phyloP scores from a whole-genome alignment of 257 asterid genomes.

The Plectranthus barbatus region DNA sequence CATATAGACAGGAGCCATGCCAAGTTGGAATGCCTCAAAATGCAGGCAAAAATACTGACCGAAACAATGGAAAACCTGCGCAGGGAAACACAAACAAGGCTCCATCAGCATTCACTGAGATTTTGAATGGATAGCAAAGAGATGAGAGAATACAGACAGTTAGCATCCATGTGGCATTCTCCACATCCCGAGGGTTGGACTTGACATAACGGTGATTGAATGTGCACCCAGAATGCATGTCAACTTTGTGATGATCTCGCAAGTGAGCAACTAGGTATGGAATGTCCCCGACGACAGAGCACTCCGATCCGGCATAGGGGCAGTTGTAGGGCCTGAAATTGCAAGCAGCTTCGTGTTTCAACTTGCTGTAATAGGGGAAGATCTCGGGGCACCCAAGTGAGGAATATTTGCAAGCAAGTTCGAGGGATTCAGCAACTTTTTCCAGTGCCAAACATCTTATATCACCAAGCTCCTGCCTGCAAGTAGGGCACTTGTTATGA shows the following conservation, averaged over 20 bases:
- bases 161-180: constrained; percentile 95
- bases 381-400: constrained; percentile 83
- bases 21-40: constrained; percentile 82
- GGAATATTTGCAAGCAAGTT: constrained; percentile 75
- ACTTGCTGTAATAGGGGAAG: constrained; percentile 80
- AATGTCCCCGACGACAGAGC: constrained; percentile 73
- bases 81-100: neutral
- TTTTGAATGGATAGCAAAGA: neutral
- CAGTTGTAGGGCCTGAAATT: constrained; percentile 81
- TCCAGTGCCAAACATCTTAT: constrained; percentile 90
- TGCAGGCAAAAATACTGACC: constrained; percentile 87
- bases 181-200: constrained; percentile 90
- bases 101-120: neutral
- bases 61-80: constrained; percentile 77
- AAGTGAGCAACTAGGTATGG: constrained; percentile 65
- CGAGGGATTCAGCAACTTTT: constrained; percentile 91
- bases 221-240: constrained; percentile 89
- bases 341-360: constrained; percentile 76
- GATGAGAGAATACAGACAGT: constrained; percentile 63
- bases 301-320: constrained; percentile 89
- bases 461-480: constrained; percentile 88
- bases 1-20: constrained; percentile 87
- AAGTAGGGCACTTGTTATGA: constrained; percentile 79
- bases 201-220: constrained; percentile 91
- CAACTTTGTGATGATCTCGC: constrained; percentile 86